Base-by-base conservation (phyloP, 768 basidiomycete species). In the Austroboletus eburneus region DNA sequence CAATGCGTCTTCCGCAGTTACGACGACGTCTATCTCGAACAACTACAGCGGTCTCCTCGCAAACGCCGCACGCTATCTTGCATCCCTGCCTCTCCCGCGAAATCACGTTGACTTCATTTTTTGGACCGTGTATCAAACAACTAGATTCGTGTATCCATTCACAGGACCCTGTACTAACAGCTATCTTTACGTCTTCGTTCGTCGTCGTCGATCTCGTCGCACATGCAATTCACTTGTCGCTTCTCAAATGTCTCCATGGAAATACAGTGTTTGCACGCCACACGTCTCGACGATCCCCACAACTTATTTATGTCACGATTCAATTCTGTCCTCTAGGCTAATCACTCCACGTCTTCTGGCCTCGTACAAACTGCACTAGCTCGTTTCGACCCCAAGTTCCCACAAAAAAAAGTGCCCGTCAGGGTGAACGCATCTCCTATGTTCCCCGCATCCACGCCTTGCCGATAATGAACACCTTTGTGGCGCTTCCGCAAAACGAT, bases 21-120 rank as follows among this genome's bases (percentile, higher is more conserved):
- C 61, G 72, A 76, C 48, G 81, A 82, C 52, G 77, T 81, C 18
- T 81, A 80, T 56, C 63, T 82, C 36, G 71, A 78, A 42, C 63
- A 61, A 42, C 61, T 77, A 35, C 69, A 72, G 29, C 69, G 69
- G 27, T 69, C 71, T 3, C 68, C 73, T 37, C 70, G 66, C 44
- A 72, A 72, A 53, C 64, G 57, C 48, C 64, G 49, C 42, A 4
- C 13, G 30, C 7, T 7, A 7, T 10, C 45, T 12, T 60, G 59
- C 16, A 34, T 52, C 17, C 51, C 57, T 7, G 52, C 50, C 9
- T 64, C 64, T 12, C 59, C 57, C 20, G 52, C 21, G 10, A 52
- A 59, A 50, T 35, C 59, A 42, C 54, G 52, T n/a, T 65, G 48
- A 63, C 21, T n/a, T 30, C 0, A 27, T 20, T 5, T 5, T 39